phyloP scores from a whole-genome alignment of 352 stramenopile species.

The Saprolegnia diclina region DNA sequence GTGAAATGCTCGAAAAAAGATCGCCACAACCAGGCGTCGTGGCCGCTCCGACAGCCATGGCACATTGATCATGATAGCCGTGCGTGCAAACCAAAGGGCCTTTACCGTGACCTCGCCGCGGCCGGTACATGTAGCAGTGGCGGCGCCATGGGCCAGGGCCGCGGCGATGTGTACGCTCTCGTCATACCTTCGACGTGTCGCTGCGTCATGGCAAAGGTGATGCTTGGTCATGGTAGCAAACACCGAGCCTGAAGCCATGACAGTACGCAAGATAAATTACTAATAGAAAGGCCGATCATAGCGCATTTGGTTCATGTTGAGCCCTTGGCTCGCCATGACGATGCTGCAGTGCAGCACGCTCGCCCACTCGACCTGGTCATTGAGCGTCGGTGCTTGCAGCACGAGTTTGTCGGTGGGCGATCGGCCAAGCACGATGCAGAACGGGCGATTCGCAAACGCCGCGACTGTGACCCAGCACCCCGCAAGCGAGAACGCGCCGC shows the following conservation, averaged over 20 bases:
- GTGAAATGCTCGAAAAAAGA: neutral
- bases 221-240: no score
- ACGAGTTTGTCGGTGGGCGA: slow-evolving; percentile 83
- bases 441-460: slow-evolving; percentile 57
- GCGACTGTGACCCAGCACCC: slow-evolving; percentile 82
- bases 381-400: slow-evolving; percentile 52
- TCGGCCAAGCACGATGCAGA: slow-evolving; percentile 77
- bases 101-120: no score
- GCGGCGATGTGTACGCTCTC: no score
- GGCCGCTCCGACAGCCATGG: no score
- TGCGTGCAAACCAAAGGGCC: no score
- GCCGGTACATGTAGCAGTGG: no score
- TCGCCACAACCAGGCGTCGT: neutral
- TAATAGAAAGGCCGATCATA: slow-evolving; percentile 13
- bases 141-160: no score
- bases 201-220: no score
- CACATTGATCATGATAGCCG: no score
- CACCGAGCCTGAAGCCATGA: no score
- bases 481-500: slow-evolving; percentile 77
- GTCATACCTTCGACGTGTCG: no score
- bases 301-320: slow-evolving; percentile 32
- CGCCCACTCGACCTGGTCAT: slow-evolving; percentile 83
- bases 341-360: slow-evolving; percentile 85
- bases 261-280: slow-evolving; percentile 22
- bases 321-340: slow-evolving; percentile 78